Base-by-base conservation (phyloP, 768 basidiomycete genomes). In the Hygrocybe punicea region DNA sequence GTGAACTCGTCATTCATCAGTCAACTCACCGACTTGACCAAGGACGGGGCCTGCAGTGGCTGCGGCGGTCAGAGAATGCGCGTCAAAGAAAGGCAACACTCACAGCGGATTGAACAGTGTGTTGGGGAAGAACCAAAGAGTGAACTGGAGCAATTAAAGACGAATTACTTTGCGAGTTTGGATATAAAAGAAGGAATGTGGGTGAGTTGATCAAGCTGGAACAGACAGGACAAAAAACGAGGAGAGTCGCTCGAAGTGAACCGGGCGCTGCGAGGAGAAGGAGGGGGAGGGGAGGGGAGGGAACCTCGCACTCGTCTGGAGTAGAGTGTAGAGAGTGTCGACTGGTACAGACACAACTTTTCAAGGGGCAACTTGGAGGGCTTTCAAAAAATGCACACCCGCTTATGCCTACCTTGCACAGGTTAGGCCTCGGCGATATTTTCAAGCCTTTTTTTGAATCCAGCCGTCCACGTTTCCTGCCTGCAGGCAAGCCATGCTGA, bases 401-500 rank as follows among this genome's bases (percentile, higher is more conserved):
- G 51, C 19, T 35, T 37, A 52, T 37, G 51, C 35, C 45, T 52
- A 19, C 16, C 50, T 51, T 16, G 21, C n/a, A 7, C 21, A 17
- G 36, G n/a, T 52, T 36, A 35, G 35, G 13, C 35, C 34, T 23
- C 51, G 51, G 51, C n/a, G 51, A 52, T 52, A 37, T 37, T 37
- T 37, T 39, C 51, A 23, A 35, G 29, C 35, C 51, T 24, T 35
- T 33, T 50, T 52, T 52, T 79, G 81, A 84, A 83, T 75, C 71
- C 71, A 75, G 70, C 72, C 72, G 81, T 74, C 73, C 80, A 87
- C 85, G 86, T 85, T 86, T 78, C 76, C 73, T 84, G 86, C 86
- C 86, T 87, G 84, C 84, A 86, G 85, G 86, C 84, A 81, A 67
- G 65, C 60, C 65, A 69, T 71, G 62, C 76, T 76, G 75, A 68